Evolutionary conservation across 345 rosid species (phyloP).

Genomic region (Eucalyptus dawsonii): DNA sequence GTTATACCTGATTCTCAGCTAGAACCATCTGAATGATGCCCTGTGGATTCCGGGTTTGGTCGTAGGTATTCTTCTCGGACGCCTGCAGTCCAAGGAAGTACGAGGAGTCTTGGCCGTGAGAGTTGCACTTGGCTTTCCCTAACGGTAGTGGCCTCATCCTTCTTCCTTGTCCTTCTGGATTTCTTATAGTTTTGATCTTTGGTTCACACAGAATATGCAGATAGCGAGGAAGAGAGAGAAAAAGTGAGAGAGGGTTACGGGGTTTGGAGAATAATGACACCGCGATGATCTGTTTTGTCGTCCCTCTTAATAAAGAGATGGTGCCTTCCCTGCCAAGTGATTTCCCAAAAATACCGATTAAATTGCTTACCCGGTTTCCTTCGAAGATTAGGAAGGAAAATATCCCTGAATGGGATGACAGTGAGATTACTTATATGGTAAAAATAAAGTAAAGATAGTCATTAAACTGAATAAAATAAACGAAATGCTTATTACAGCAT

Average conservation of each 20-base stretch:
- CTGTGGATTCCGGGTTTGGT: conserved; percentile 38
- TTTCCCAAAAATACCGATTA: too few species aligned
- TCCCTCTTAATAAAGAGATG: too few species aligned
- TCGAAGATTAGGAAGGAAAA: too few species aligned
- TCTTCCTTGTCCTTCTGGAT: neutral
- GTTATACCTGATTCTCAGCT: conserved; percentile 75
- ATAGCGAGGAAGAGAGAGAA: neutral
- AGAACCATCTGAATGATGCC: conserved; percentile 94
- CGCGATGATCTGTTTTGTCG: too few species aligned
- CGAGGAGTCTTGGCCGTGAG: conserved; percentile 79
- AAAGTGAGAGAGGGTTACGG: neutral
- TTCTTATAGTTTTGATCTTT: neutral
- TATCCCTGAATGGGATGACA: too few species aligned
- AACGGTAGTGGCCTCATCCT: conserved; percentile 25
- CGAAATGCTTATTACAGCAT: too few species aligned
- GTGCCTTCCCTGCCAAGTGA: too few species aligned
- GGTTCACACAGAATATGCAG: neutral
- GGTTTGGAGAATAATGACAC: neutral
- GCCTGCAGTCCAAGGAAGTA: conserved; percentile 78
- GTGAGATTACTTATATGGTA: too few species aligned
- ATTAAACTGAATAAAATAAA: too few species aligned
- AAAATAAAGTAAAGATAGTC: too few species aligned
- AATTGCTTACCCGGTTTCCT: too few species aligned
- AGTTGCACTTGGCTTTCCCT: conserved; percentile 39
- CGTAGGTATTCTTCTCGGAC: conserved; percentile 59